These are phyloP conservation scores for Parafenestella ontariensis DNA, from an alignment of 2,329 filamentous ascomycete species.

Conservation along the genomic window DNA sequence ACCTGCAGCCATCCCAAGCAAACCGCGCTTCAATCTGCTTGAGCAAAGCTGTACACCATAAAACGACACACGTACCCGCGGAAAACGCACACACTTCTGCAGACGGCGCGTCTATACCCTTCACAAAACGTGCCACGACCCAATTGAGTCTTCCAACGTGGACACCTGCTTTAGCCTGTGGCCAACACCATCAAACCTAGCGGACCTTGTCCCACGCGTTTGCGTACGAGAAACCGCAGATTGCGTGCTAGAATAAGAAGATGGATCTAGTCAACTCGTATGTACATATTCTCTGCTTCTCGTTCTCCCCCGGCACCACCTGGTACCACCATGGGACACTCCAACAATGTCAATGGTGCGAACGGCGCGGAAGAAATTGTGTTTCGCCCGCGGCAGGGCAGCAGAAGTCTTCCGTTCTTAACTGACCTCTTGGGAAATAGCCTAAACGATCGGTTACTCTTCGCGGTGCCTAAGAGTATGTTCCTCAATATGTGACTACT, in stretches of 20 bases:
- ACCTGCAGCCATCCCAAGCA: conserved; percentile 21
- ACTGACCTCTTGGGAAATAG: conserved; percentile 60
- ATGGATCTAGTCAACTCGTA: conserved; percentile 55
- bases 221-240: conserved; percentile 27
- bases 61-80: conserved; percentile 41
- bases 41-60: conserved; percentile 35
- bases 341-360: conserved; percentile 25
- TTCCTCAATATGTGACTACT: conserved; percentile 30
- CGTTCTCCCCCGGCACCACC: conserved; percentile 5
- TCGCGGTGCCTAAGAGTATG: conserved; percentile 98
- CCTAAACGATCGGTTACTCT: conserved; percentile 89
- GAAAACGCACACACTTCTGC: conserved; percentile 25
- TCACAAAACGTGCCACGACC: conserved; percentile 16
- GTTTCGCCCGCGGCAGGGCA: conserved; percentile 37
- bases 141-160: conserved; percentile 37
- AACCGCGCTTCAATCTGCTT: conserved; percentile 15
- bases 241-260: conserved; percentile 36
- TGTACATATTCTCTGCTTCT: conserved; percentile 22
- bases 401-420: conserved; percentile 47
- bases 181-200: conserved; percentile 25
- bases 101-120: conserved; percentile 20
- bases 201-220: conserved; percentile 23
- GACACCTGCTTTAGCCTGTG: conserved; percentile 29
- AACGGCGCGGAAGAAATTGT: conserved; percentile 28
- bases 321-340: conserved; percentile 28